A percentile compares a stretch with the other conserved stretches of the same genome.
Conservation (phyloP, 441 rosid genomes). For the Euphorbia celastroides region DNA sequence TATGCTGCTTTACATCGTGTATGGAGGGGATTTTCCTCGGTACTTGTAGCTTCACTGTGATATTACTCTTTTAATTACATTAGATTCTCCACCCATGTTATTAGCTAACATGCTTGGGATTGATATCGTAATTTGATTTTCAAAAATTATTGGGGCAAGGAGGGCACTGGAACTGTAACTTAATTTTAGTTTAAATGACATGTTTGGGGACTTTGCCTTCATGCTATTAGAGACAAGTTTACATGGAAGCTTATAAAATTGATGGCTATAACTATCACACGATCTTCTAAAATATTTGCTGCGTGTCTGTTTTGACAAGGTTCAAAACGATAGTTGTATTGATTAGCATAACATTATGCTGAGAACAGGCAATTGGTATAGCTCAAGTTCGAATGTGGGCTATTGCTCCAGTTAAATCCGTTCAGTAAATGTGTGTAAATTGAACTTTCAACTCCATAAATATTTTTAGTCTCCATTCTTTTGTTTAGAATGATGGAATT, state of each 20-base stretch:
- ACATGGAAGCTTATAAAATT: background rate
- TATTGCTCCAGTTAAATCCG: background rate
- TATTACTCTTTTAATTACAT: background rate
- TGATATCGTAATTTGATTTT: background rate
- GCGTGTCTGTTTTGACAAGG: background rate
- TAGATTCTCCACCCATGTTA: background rate
- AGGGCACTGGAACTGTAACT: background rate
- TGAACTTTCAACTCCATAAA: background rate
- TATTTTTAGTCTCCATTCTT: background rate
- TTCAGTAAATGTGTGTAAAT: background rate
- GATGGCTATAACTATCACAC: background rate
- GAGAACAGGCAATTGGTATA: background rate
- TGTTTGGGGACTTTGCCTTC: background rate
- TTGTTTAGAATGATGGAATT: background rate
- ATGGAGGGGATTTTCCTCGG: background rate
- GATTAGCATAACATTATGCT: background rate
- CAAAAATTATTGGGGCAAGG: background rate
- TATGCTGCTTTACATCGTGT: constrained; percentile 20
- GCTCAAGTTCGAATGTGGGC: background rate
- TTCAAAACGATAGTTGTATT: background rate
- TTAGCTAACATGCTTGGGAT: background rate
- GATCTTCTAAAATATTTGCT: background rate
- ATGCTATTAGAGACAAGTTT: background rate
- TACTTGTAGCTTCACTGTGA: background rate
- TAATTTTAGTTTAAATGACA: background rate